Percentiles rank a stretch among this genome's conserved stretches.
These are phyloP conservation scores for Toxoplasma gondii DNA, from an alignment of 169 alveolate species.

Conservation along the genomic window DNA sequence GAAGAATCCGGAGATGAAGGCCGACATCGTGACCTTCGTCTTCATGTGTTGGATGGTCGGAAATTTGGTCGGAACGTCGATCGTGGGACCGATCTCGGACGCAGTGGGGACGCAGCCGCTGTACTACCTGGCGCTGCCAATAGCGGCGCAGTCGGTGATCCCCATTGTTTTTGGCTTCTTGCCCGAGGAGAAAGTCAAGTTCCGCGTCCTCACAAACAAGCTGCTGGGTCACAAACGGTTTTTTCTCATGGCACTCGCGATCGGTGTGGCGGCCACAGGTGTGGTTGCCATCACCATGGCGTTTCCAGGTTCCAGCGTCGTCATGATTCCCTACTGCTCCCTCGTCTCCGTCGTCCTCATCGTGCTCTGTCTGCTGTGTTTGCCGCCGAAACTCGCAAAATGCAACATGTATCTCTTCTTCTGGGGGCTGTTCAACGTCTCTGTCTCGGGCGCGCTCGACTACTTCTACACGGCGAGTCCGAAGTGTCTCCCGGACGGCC, in stretches of 20 bases:
- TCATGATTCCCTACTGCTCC: background rate
- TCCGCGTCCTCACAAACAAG: background rate
- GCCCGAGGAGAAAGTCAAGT: slow-evolving; percentile 41
- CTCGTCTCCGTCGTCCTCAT: slow-evolving; percentile 25
- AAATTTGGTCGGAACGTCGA: slow-evolving; percentile 54
- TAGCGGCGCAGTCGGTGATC: slow-evolving; percentile 54
- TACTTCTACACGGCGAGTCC: slow-evolving; percentile 58
- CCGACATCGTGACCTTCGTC: slow-evolving; percentile 63
- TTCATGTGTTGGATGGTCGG: slow-evolving; percentile 58
- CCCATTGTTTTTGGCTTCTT: slow-evolving; percentile 54
- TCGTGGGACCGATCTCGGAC: slow-evolving; percentile 68
- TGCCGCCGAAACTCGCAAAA: slow-evolving; percentile 53
- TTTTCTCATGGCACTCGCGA: background rate
- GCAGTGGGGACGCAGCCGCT: slow-evolving; percentile 54
- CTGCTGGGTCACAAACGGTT: background rate
- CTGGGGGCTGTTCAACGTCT: slow-evolving; percentile 45
- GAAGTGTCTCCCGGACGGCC: slow-evolving; percentile 68
- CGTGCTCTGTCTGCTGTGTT: background rate
- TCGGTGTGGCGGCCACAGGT: slow-evolving; percentile 11
- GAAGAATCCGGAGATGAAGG: slow-evolving; percentile 33
- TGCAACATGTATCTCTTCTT: slow-evolving; percentile 63
- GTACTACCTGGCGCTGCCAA: slow-evolving; percentile 49
- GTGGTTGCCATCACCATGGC: slow-evolving; percentile 13
- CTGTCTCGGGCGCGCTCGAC: slow-evolving; percentile 61
- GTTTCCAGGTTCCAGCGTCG: background rate